Evolutionary conservation across 2,329 filamentous ascomycete species (phyloP), one percentile per base, ranked within the genome.

Genomic region (Fusarium ambrosium): DNA sequence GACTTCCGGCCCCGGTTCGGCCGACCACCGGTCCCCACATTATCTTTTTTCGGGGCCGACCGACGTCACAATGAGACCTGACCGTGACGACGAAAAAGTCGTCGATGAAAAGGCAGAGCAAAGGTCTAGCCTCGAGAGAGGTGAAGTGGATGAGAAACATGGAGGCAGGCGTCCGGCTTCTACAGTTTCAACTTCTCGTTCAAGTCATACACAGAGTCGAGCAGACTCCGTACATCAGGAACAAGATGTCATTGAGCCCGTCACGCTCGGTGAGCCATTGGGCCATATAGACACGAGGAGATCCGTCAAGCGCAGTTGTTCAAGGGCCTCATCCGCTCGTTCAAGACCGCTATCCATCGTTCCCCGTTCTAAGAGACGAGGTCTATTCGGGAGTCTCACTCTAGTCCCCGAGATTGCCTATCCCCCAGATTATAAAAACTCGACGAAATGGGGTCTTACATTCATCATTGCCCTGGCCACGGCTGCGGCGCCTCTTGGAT

Each of bases 401-500:
- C 70, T 97, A 36, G 86, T 97, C 18, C 92, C 95, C 2, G 95
- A 98, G 83, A 91, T 97, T 16, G 91, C 94, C 55, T 87, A 92
- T 36, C 93, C 95, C 0, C 91, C 92, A 69, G 89, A 94, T 61
- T 97, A 98, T 80, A 85, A 88, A 13, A 89, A 90, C 37, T 88
- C 85, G 60, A 94, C 90, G 16, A 98, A 98, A 90, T 98, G 95
- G 95, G 88, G 90, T 70, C 91, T 98, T 74, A 97, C 95, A 0
- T 86, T 91, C 39, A 89, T 96, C 58, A 90, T 98, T 55, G 93
- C 95, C 2, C 80, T 95, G 18, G 94, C 94, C 4, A 95, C 91
- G 2, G 91, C 92, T 16, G 93, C 91, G 1, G 94, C 93, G 1
- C 95, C 95, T 0, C 91, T 98, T 85, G 95, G 95, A 1, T 95